Evolutionary conservation across 179 eudicot species (phyloP), one percentile per base, ranked within the genome.

Genomic region (Pouteria campechiana): DNA sequence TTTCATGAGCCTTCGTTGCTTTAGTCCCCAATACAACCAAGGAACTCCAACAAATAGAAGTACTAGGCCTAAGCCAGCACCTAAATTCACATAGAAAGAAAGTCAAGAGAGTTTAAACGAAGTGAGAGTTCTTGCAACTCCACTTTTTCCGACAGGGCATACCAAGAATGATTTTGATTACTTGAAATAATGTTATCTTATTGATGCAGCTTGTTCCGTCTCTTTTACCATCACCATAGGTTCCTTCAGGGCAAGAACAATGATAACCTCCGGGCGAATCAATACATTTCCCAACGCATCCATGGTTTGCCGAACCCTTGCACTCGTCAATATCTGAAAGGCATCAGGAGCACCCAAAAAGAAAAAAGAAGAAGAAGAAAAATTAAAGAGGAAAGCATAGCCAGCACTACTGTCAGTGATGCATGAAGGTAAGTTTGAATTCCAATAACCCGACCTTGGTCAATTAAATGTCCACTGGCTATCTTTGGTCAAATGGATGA

Each of bases 231-330:
- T 72, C 70, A 3, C 70, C 78, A 12, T 2, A 33, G 19, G 34
- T 47, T n/a, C 74, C 73, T 1, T 32, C 25, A 7, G 39, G 51
- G 36, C 78, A 73, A 24, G 63, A 34, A 48, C 79, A 73, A 1
- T 15, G 53, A 18, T 18, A 68, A 38, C 60, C 40, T 16, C 74
- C 74, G 0, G 30, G 58, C 0, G 31, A 11, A 25, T 64, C 57
- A 5, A 0, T 18, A 37, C 70, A 64, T 2, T 2, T 18, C 27
- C 25, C 8, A 17, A 12, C 53, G 19, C 70, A 57, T 3, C 41
- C 11, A 23, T 64, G 23, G 2, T 7, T 28, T 18, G 7, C 35
- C 5, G 32, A 31, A 29, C 47, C 34, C 16, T 22, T 32, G 32
- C 65, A 65, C 28, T 65, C 71, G 39, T 65, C 17, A 2, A 48